Conservation (phyloP, 192 early-diverging fungal species). For the Backusella liffmaniae region DNA sequence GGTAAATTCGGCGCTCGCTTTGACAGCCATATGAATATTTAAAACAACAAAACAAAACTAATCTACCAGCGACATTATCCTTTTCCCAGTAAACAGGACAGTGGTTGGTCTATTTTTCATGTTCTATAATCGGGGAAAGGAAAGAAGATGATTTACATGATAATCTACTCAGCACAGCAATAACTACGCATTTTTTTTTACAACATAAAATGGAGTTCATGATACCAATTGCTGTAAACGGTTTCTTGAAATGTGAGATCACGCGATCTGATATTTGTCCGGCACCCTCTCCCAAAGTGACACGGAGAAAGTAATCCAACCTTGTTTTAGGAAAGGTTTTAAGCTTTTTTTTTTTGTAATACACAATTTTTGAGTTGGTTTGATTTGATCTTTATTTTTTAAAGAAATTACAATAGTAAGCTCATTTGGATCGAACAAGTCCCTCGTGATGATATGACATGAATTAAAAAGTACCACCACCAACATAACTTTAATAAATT, state of each 20-base stretch:
- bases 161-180: neutral
- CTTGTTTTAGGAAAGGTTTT: neutral
- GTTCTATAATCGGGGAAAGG: neutral
- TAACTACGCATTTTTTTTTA: neutral
- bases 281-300: neutral
- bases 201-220: too few species aligned
- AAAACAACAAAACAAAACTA: too few species aligned
- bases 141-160: neutral
- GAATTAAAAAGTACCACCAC: neutral
- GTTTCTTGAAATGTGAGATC: neutral
- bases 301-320: neutral
- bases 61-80: neutral
- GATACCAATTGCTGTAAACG: neutral
- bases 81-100: neutral
- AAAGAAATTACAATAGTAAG: neutral
- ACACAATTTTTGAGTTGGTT: neutral
- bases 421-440: neutral
- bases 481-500: neutral
- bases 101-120: neutral
- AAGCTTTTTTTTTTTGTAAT: neutral
- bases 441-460: neutral
- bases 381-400: neutral
- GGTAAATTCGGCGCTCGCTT: neutral
- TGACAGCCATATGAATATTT: neutral
- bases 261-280: neutral